Conservation (phyloP, 495 filamentous ascomycete genomes). For the Apiosordaria backusii region DNA sequence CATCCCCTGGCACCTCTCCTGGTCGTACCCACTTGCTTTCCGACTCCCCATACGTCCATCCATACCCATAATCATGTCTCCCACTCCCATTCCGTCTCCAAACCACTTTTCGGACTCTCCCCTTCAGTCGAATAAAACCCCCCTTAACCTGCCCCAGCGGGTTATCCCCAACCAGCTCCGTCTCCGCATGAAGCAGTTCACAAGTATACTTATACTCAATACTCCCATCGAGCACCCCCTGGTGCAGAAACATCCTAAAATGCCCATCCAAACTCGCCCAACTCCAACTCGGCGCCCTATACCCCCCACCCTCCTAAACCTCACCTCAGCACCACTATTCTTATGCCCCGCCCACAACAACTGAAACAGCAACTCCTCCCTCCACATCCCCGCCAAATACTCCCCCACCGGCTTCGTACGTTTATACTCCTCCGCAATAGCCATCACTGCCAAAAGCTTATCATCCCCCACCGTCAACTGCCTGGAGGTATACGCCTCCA, state of each 20-base stretch:
- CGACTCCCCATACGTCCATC: neutral
- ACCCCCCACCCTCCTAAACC: neutral
- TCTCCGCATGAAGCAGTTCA: neutral
- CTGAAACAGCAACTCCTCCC: neutral
- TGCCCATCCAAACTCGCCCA: neutral
- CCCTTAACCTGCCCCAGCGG: neutral
- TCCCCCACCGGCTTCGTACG: neutral
- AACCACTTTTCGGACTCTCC: neutral
- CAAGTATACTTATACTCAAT: neutral
- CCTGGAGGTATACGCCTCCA: neutral
- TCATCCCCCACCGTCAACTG: neutral
- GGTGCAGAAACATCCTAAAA: neutral
- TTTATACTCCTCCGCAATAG: constrained; percentile 2
- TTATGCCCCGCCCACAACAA: neutral
- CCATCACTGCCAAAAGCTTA: neutral
- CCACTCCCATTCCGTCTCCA: neutral
- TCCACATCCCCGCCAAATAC: neutral
- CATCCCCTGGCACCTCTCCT: neutral
- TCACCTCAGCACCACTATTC: neutral
- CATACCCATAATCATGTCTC: neutral
- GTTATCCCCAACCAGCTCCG: neutral
- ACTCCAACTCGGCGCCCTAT: neutral
- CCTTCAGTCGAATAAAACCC: neutral
- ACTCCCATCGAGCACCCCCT: neutral
- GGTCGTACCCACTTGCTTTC: neutral